Evolutionary conservation across 495 filamentous ascomycete species (phyloP), one percentile per base, ranked within the genome.

Genomic region (Aspergillus saccharolyticus): DNA sequence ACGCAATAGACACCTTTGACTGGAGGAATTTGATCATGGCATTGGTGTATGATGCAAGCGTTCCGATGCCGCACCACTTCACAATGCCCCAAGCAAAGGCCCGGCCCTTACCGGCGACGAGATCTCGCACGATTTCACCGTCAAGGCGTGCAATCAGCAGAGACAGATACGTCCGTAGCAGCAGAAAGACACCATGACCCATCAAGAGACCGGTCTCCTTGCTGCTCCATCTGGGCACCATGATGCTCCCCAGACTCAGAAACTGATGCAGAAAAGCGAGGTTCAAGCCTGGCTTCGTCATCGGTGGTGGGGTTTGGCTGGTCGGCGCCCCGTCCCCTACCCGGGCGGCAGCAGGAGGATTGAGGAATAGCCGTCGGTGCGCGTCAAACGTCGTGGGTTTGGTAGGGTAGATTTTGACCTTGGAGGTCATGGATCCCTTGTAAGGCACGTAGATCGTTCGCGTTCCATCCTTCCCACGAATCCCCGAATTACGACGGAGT

Each of bases 211-310:
- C 92, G 1, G 91, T 91, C 75, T 97, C 95, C 69, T 97, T 97
- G 72, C 90, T 92, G 22, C 84, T 85, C 90, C 91, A 96, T 62
- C 92, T 76, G 9, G 95, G 95, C 57, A 97, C 88, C 93, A 97
- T 96, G 63, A 99, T 97, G 72, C 88, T 97, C 66, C 96, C 80
- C 46, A 99, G 77, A 65, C 91, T 96, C 46, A 96, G 80, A 63
- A 97, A 96, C 72, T 99, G 95, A 68, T 99, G 94, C 20, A 99
- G 73, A 67, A 99, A 99, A n/a, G 95, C 95, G 46, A 97, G 79
- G 68, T 99, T 99, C 51, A 99, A 74, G 4, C 95, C 95, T 1
- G 95, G 78, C 68, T 96, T 97, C 2, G 90, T 89, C 61, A 94
- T 87, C 6, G 89, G 80, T 6, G 95, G 89, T 4, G 94, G 94